These are phyloP conservation scores for Tetrahymena borealis DNA, from an alignment of 73 alveolate species.

Conservation along the genomic window DNA sequence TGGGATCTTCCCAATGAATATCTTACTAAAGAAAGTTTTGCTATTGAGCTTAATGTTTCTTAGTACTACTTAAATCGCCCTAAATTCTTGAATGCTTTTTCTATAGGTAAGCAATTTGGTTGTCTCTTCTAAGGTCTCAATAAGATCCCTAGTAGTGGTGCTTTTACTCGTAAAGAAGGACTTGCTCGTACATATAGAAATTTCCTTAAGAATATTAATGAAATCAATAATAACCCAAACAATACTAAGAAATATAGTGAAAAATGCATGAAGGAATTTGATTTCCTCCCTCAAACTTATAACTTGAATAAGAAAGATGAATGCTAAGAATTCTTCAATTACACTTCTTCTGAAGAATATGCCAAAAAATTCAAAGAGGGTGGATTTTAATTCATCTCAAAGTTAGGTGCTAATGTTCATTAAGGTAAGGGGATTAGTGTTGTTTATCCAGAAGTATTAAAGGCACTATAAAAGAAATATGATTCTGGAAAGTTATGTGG, in stretches of 20 bases:
- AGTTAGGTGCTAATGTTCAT: constrained; percentile 29
- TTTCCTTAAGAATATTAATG: not conserved
- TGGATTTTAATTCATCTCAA: constrained; percentile 28
- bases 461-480: constrained; percentile 2
- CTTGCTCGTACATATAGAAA: not conserved
- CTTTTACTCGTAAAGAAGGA: not conserved
- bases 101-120: not conserved
- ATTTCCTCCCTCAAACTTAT: constrained; percentile 13
- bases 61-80: not conserved
- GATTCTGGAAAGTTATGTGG: constrained; percentile 19
- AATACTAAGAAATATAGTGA: not conserved
- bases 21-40: not conserved
- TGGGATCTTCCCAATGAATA: not conserved
- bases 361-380: not conserved
- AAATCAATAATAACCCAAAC: not conserved
- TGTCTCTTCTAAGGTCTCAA: not conserved
- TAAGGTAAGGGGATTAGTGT: constrained; percentile 28
- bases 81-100: not conserved
- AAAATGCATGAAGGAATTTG: not conserved
- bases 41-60: not conserved
- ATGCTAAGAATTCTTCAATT: constrained; percentile 9
- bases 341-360: not conserved
- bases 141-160: not conserved
- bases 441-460: not conserved
- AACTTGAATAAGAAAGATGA: constrained; percentile 3